Conservation (phyloP, 208 protist genomes). For the Phytomonas sp. region DNA sequence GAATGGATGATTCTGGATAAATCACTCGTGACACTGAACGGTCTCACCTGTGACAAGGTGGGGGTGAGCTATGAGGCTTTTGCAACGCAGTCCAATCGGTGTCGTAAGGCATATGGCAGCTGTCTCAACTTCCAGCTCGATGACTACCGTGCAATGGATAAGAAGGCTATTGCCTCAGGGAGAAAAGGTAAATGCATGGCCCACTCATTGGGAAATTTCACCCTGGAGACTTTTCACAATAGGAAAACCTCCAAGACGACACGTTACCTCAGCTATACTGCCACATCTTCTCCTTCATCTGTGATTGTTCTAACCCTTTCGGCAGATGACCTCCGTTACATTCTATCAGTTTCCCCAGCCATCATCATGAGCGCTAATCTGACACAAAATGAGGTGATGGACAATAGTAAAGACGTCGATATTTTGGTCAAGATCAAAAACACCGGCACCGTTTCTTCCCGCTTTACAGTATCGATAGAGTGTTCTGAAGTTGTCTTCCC, state of each 20-base stretch:
- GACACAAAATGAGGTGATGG: slow-evolving; percentile 21
- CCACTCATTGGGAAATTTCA: slow-evolving; percentile 42
- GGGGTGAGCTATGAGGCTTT: slow-evolving; percentile 88
- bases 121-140: slow-evolving; percentile 81
- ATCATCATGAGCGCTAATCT: slow-evolving; percentile 36
- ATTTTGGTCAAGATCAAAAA: slow-evolving; percentile 52
- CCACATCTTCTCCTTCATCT: slow-evolving; percentile 26
- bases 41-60: slow-evolving; percentile 81
- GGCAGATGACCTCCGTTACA: slow-evolving; percentile 72
- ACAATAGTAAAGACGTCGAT: slow-evolving; percentile 40
- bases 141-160: slow-evolving; percentile 54
- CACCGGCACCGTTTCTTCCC: slow-evolving; percentile 38
- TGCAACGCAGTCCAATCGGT: slow-evolving; percentile 54
- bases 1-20: slow-evolving; percentile 79
- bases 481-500: slow-evolving; percentile 51
- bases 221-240: slow-evolving; percentile 13
- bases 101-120: slow-evolving; percentile 40
- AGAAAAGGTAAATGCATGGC: slow-evolving; percentile 50
- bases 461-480: slow-evolving; percentile 33
- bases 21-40: slow-evolving; percentile 54
- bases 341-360: slow-evolving; percentile 51
- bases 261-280: slow-evolving; percentile 52
- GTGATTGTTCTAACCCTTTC: slow-evolving; percentile 62
- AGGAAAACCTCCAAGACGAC: slow-evolving; percentile 12
- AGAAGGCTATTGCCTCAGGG: slow-evolving; percentile 28